A percentile compares a stretch with the other conserved stretches of the same genome.
phyloP scores from a whole-genome alignment of 2,329 filamentous ascomycete species.

The Aspergillus intermedius region DNA sequence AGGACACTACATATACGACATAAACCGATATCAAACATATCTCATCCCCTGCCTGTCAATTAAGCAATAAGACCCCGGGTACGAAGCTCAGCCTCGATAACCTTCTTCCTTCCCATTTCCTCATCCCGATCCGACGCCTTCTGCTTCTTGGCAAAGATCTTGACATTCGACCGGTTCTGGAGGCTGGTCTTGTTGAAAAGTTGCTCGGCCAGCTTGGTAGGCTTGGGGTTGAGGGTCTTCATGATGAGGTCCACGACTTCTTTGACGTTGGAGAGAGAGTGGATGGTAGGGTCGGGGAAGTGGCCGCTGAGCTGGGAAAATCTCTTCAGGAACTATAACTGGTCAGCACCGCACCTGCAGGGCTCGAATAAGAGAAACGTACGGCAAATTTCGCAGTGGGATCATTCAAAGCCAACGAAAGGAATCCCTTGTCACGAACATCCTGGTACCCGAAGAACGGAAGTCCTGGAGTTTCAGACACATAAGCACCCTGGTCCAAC shows the following conservation, averaged over 20 bases:
- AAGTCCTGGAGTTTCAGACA: conserved; percentile 12
- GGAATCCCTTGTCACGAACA: conserved; percentile 48
- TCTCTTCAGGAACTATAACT: conserved; percentile 66
- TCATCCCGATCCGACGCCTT: conserved; percentile 67
- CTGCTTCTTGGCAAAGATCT: conserved; percentile 57
- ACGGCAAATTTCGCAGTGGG: conserved; percentile 66
- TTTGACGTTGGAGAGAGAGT: conserved; percentile 48
- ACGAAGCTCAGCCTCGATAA: conserved; percentile 65
- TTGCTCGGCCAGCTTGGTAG: conserved; percentile 56
- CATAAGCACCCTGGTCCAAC: conserved; percentile 14
- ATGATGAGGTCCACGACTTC: conserved; percentile 49
- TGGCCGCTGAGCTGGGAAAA: conserved; percentile 74
- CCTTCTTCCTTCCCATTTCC: conserved; percentile 68
- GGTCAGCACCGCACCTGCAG: not conserved
- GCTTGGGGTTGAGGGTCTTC: conserved; percentile 28
- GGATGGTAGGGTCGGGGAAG: conserved; percentile 64
- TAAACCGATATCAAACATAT: not conserved
- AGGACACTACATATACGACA: not conserved
- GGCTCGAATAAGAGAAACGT: conserved; percentile 32
- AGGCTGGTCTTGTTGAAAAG: conserved; percentile 47
- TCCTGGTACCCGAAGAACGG: conserved; percentile 19
- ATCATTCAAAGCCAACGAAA: conserved; percentile 52
- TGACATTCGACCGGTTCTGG: conserved; percentile 60
- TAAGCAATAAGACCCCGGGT: conserved; percentile 54
- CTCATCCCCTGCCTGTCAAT: not conserved